Evolutionary conservation across 208 protist genomes (phyloP).

Genomic region (Leishmania mexicana): DNA sequence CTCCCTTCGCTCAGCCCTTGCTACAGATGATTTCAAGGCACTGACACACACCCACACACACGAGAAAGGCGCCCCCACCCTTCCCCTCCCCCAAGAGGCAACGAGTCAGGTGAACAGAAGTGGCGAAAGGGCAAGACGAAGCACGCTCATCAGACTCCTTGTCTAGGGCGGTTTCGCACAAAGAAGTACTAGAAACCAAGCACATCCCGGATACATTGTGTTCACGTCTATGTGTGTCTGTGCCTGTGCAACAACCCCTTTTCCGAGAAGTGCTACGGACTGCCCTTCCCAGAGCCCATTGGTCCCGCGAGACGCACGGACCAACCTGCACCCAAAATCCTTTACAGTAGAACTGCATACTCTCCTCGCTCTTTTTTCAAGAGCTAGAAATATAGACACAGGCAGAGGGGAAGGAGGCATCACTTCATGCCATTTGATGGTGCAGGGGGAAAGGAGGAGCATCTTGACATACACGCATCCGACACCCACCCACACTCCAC

Average conservation of each 20-base stretch:
- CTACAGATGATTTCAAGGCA: background rate
- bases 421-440: slow-evolving; percentile 1
- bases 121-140: background rate
- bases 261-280: background rate
- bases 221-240: background rate
- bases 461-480: background rate
- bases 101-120: background rate
- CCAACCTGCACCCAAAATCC: background rate
- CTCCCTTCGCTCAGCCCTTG: background rate
- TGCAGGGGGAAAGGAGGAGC: background rate
- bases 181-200: background rate
- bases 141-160: slow-evolving; percentile 6
- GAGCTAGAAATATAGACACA: background rate
- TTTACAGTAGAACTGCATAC: background rate
- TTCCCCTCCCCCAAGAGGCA: background rate
- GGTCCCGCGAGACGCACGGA: background rate
- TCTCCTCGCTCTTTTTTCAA: background rate
- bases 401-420: background rate
- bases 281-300: background rate
- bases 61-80: background rate
- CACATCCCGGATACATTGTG: background rate
- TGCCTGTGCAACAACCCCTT: background rate
- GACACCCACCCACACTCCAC: background rate
- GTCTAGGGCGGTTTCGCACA: background rate
- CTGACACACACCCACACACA: background rate